Conservation (phyloP, 441 rosid genomes). For the Pelargonium hybrid region DNA sequence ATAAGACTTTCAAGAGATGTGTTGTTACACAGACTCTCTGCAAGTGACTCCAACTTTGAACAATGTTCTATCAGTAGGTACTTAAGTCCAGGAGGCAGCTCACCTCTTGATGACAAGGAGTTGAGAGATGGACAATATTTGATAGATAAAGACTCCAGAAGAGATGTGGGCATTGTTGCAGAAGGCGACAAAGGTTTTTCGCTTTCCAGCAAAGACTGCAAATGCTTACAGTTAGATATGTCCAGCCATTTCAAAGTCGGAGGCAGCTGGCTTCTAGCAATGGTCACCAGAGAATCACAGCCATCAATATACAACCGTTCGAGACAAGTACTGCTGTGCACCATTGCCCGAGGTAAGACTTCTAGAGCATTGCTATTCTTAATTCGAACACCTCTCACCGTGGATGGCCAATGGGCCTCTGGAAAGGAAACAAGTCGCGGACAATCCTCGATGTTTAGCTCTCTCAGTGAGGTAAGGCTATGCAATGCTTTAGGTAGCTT, state of each 20-base stretch:
- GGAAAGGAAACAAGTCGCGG: slow-evolving; percentile 13
- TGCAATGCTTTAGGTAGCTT: slow-evolving; percentile 16
- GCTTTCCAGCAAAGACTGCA: slow-evolving; percentile 3
- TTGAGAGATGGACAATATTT: slow-evolving; percentile 14
- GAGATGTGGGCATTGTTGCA: background rate
- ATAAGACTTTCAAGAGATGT: slow-evolving; percentile 2
- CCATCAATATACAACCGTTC: slow-evolving; percentile 3
- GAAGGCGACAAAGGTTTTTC: background rate
- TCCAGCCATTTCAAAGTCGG: slow-evolving; percentile 4
- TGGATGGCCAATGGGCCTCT: slow-evolving; percentile 14
- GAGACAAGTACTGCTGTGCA: background rate
- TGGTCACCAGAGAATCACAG: slow-evolving; percentile 12
- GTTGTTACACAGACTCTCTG: background rate
- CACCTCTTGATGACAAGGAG: slow-evolving; percentile 1
- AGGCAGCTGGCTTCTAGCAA: slow-evolving; percentile 5
- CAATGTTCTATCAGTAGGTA: background rate
- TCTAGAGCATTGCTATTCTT: slow-evolving; percentile 5
- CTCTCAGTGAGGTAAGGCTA: slow-evolving; percentile 5
- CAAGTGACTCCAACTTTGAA: background rate
- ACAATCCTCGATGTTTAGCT: slow-evolving; percentile 11
- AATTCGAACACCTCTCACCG: slow-evolving; percentile 10
- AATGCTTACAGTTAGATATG: slow-evolving; percentile 6
- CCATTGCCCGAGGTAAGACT: slow-evolving; percentile 3
- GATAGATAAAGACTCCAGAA: slow-evolving; percentile 9
- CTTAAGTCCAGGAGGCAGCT: background rate